These are phyloP conservation scores for Epichloe sylvatica DNA, from an alignment of 2,329 filamentous ascomycete genomes.

Conservation along the genomic window DNA sequence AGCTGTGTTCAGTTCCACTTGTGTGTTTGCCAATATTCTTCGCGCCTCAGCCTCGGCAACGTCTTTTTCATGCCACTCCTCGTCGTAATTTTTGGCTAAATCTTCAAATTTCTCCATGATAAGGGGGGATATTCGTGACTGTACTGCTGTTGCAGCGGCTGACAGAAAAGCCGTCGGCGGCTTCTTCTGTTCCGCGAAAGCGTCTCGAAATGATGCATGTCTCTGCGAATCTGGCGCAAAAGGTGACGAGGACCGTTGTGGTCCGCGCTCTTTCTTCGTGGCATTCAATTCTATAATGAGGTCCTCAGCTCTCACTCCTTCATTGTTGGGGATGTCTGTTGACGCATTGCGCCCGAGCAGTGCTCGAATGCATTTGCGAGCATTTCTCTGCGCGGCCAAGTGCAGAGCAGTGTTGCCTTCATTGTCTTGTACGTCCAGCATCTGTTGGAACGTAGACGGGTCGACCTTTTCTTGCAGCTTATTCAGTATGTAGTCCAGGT, in stretches of 20 bases:
- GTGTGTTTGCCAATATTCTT: slow-evolving; percentile 50
- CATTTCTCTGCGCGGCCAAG: slow-evolving; percentile 64
- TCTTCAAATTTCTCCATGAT: slow-evolving; percentile 61
- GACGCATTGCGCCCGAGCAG: slow-evolving; percentile 67
- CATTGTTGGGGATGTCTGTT: slow-evolving; percentile 67
- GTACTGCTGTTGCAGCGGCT: slow-evolving; percentile 54
- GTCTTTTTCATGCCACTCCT: slow-evolving; percentile 62
- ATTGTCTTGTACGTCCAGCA: slow-evolving; percentile 71
- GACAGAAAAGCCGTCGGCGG: slow-evolving; percentile 36
- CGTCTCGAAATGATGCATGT: slow-evolving; percentile 39
- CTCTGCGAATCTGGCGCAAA: slow-evolving; percentile 50
- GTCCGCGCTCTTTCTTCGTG: slow-evolving; percentile 49
- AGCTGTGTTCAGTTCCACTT: slow-evolving; percentile 50
- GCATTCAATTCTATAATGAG: slow-evolving; percentile 66
- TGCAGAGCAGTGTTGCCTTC: slow-evolving; percentile 79
- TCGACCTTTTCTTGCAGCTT: slow-evolving; percentile 68
- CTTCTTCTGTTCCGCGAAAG: slow-evolving; percentile 30
- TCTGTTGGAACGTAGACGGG: slow-evolving; percentile 58
- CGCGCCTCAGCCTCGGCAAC: slow-evolving; percentile 54
- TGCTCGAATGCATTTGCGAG: slow-evolving; percentile 77
- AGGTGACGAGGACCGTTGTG: slow-evolving; percentile 62
- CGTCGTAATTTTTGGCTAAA: slow-evolving; percentile 56
- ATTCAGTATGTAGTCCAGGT: slow-evolving; percentile 81
- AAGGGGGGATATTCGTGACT: slow-evolving; percentile 55
- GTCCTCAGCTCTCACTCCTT: slow-evolving; percentile 72